Conservation (phyloP, 441 rosid genomes). For the Erodium moschatum region DNA sequence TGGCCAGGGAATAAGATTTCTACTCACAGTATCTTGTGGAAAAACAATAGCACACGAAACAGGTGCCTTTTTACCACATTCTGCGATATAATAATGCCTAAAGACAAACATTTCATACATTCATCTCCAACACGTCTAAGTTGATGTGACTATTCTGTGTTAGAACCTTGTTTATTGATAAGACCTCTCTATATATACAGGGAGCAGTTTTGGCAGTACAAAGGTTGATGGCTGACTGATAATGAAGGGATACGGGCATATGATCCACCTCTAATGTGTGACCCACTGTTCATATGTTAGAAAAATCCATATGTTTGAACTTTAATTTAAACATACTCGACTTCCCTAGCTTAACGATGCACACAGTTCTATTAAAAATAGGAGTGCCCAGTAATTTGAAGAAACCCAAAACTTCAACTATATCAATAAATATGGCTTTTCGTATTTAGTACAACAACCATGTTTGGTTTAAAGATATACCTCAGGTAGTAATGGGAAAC, state of each 20-base stretch:
- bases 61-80: not conserved
- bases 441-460: not conserved
- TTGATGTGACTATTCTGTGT: not conserved
- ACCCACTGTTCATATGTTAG: not conserved
- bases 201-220: not conserved
- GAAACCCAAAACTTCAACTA: not conserved
- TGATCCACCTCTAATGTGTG: not conserved
- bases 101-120: not conserved
- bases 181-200: not conserved
- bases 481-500: slow-evolving; percentile 87
- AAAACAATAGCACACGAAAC: too few species aligned
- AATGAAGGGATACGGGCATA: not conserved
- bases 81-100: not conserved
- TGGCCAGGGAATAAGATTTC: not conserved
- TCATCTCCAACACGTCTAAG: not conserved
- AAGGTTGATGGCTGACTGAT: not conserved
- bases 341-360: not conserved
- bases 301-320: not conserved
- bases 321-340: not conserved
- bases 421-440: not conserved
- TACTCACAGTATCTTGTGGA: too few species aligned
- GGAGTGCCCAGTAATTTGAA: not conserved
- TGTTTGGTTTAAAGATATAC: slow-evolving; percentile 30
- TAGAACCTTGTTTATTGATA: not conserved
- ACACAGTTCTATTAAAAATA: not conserved